Evolutionary conservation across 2,329 filamentous ascomycete genomes (phyloP).

Genomic region (Monosporascus cannonballus): DNA sequence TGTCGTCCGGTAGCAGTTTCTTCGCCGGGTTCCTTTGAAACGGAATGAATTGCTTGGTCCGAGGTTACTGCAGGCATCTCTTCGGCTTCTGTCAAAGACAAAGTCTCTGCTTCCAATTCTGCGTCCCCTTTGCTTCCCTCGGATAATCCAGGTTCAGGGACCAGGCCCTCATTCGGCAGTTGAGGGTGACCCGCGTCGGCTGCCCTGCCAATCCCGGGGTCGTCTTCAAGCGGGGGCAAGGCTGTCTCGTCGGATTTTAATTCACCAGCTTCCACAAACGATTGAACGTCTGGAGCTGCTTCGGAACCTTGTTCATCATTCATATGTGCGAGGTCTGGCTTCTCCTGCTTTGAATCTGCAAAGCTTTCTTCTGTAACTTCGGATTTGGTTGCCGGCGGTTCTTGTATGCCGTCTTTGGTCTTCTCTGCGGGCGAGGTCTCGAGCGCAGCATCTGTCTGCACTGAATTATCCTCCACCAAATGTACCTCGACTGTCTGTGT

Average conservation of each 20-base stretch:
- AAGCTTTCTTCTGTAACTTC: not conserved
- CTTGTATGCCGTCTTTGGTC: constrained; percentile 5
- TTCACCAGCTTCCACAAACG: not conserved
- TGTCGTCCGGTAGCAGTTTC: not conserved
- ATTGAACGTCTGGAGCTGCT: not conserved
- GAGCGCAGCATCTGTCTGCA: not conserved
- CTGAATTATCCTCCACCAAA: not conserved
- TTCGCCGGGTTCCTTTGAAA: not conserved
- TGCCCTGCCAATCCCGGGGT: not conserved
- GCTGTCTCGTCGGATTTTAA: not conserved
- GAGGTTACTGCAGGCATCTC: not conserved
- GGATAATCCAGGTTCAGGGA: not conserved
- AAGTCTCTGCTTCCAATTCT: not conserved
- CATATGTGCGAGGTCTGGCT: not conserved
- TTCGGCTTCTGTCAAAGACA: not conserved
- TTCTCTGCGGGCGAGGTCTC: constrained; percentile 5
- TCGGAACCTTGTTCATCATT: not conserved
- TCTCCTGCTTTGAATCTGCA: not conserved
- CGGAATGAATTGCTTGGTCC: not conserved
- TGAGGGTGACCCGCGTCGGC: not conserved
- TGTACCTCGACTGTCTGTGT: not conserved
- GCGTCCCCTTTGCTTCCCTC: not conserved
- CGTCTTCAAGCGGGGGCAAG: not conserved
- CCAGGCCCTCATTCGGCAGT: not conserved
- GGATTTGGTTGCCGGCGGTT: constrained; percentile 3